Evolutionary conservation across 257 asterid species (phyloP), one percentile per base, ranked within the genome.

Genomic region (Rubia yunnanensis): DNA sequence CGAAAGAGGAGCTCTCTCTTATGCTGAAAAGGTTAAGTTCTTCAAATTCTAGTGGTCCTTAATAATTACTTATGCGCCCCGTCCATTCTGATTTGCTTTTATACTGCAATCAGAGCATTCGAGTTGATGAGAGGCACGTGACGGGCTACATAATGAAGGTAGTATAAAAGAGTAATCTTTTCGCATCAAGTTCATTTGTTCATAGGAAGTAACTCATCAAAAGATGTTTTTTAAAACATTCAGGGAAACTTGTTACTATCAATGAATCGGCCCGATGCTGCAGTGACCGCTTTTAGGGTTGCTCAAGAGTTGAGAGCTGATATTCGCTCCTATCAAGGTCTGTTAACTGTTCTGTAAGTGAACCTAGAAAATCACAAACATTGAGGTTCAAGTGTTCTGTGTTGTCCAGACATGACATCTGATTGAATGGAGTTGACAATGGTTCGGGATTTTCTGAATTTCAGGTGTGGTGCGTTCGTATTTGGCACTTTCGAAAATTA

Each of bases 281-380:
- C 96, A 71, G 92, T 83, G 35, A 55, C 80, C 66, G 88, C 99
- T 71, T 94, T 77, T 69, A 81, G 94, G 71, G 88, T 82, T 69
- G 97, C 99, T 72, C 97, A 94, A 80, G 96, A 94, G 66, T 53
- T 94, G 70, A 83, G 97, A 79, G 87, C 99, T n/a, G 97, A 94
- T 83, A 88, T 94, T 70, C 97, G 99, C 68, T 88, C 97, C 30
- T 94, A 89, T 76, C 99, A 94, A 86, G 99, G 99, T 84, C 64
- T 32, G 78, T 70, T 52, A 41, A 52, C 13, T 7, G 22, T 54
- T 10, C 30, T 34, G 5, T 28, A 26, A 30, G 24, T 30, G 55
- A 62, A 48, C 20, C 20, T 34, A 24, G 67, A 62, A 31, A 44
- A 34, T 48, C 63, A 20, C 24, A 35, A 14, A 26, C 36, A 28